Evolutionary conservation across 805 yeast genomes (phyloP), one percentile per base, ranked within the genome.

Genomic region (Kluyveromyces aestuarii): DNA sequence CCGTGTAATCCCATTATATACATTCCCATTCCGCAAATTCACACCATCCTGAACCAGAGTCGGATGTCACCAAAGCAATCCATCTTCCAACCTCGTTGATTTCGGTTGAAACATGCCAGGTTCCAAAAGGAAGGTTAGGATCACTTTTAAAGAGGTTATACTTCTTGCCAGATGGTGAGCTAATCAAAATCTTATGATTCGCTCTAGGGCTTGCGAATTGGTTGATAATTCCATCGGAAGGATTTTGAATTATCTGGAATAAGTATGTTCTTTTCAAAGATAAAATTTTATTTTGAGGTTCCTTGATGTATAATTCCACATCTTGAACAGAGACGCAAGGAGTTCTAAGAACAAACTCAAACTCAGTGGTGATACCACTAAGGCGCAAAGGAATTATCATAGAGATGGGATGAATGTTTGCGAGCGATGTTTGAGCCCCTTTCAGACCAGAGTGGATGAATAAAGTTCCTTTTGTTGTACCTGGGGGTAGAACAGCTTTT

Each of bases 21-120:
- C 91, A 84, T 33, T 72, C 71, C 99, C 99, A 91, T 65, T 89
- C 96, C 13, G 95, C 89, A 67, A 87, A 88, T 2, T 86, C 87
- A 58, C 88, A 84, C 87, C 96, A 87, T 47, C 88, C 82, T 48
- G 75, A 74, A 4, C 86, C 87, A 39, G 81, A 77, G 53, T 87
- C 91, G 9, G 87, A 83, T 38, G 84, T 77, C 0, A 87, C 87
- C 43, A 90, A 74, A 1, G 88, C 91, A 49, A 90, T 75, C 87
- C 96, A 93, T 16, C 75, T 63, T 2, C 99, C 99, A 1, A 68
- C 63, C 61, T 90, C 96, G 52, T 74, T 76, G 49, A 87, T 72
- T 50, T 76, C 76, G 21, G 84, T 69, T 40, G 74, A 71, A n/a
- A 77, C 62, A 51, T 77, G 82, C 80, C 83, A 87, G 0, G 73